These are phyloP conservation scores for Perkinsela sp. DNA, from an alignment of 208 protist species.

Conservation along the genomic window DNA sequence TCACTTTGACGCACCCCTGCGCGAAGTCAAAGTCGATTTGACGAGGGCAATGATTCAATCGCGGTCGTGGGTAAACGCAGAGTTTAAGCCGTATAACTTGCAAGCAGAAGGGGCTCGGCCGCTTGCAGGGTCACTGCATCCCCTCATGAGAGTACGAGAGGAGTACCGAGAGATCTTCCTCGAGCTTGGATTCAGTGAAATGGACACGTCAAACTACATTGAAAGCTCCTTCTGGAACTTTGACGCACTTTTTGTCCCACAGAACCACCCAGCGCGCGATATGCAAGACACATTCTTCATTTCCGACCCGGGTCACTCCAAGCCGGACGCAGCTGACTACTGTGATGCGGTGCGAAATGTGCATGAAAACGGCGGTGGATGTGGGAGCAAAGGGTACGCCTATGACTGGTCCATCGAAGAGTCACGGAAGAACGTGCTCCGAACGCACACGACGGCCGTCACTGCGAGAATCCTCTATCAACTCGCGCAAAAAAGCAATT, in stretches of 20 bases:
- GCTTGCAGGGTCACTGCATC: slow-evolving; percentile 80
- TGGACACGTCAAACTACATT: slow-evolving; percentile 94
- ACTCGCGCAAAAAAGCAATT: slow-evolving; percentile 34
- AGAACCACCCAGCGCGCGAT: slow-evolving; percentile 98
- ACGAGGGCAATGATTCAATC: slow-evolving; percentile 73
- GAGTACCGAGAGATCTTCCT: slow-evolving; percentile 97
- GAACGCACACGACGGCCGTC: slow-evolving; percentile 99
- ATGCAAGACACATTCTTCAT: slow-evolving; percentile 99
- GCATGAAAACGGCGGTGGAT: slow-evolving; percentile 66
- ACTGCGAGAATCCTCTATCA: slow-evolving; percentile 83
- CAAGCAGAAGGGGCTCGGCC: slow-evolving; percentile 49
- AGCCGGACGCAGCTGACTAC: slow-evolving; percentile 36
- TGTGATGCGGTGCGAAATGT: slow-evolving; percentile 64
- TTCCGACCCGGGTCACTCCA: slow-evolving; percentile 27
- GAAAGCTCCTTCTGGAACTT: slow-evolving; percentile 99
- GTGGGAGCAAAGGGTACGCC: slow-evolving; percentile 38
- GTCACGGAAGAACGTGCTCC: slow-evolving; percentile 85
- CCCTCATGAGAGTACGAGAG: slow-evolving; percentile 87
- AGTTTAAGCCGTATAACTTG: slow-evolving; percentile 92
- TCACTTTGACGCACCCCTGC: slow-evolving; percentile 22
- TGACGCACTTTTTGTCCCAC: slow-evolving; percentile 96
- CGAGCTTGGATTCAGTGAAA: slow-evolving; percentile 97
- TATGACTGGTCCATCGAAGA: slow-evolving; percentile 80
- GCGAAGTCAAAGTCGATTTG: slow-evolving; percentile 57
- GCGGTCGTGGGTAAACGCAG: slow-evolving; percentile 65